Conservation (phyloP, 371 early-diverging fungal genomes). For the Mortierella sp. region DNA sequence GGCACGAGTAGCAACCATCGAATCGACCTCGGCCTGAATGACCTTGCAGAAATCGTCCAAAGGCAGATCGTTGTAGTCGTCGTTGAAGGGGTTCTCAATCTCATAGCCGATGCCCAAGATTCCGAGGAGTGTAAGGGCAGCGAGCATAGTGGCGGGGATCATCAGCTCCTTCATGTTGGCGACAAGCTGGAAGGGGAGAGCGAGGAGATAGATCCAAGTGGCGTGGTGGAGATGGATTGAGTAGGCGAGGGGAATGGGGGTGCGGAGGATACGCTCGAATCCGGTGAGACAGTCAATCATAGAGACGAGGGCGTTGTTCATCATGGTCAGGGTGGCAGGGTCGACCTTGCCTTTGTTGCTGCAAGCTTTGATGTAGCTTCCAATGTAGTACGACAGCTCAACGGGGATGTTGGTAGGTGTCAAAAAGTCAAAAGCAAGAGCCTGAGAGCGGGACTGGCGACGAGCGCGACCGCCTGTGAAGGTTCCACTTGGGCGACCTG, state of each 20-base stretch:
- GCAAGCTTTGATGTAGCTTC: constrained; percentile 59
- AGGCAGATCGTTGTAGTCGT: constrained; percentile 75
- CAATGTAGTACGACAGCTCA: constrained; percentile 62
- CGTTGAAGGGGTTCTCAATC: constrained; percentile 85
- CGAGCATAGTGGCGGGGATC: constrained; percentile 67
- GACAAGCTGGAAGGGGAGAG: constrained; percentile 80
- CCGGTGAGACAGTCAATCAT: constrained; percentile 64
- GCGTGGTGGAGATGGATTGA: constrained; percentile 83
- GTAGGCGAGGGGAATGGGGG: constrained; percentile 91
- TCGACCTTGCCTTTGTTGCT: constrained; percentile 43
- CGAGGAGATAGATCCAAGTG: constrained; percentile 77
- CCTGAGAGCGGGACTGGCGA: constrained; percentile 14
- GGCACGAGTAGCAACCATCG: constrained; percentile 43
- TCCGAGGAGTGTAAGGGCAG: constrained; percentile 81
- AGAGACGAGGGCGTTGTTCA: constrained; percentile 55
- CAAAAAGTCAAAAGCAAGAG: constrained; percentile 49
- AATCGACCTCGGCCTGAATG: constrained; percentile 54
- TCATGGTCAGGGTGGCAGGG: constrained; percentile 52
- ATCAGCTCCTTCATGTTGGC: constrained; percentile 45
- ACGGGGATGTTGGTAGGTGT: constrained; percentile 64
- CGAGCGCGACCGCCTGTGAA: not conserved
- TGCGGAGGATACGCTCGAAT: constrained; percentile 84
- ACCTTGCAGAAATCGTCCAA: constrained; percentile 61
- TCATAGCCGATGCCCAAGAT: constrained; percentile 81
- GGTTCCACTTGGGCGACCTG: not conserved